Conservation (phyloP, 768 basidiomycete genomes). For the Brasilioporus rufonigricans region DNA sequence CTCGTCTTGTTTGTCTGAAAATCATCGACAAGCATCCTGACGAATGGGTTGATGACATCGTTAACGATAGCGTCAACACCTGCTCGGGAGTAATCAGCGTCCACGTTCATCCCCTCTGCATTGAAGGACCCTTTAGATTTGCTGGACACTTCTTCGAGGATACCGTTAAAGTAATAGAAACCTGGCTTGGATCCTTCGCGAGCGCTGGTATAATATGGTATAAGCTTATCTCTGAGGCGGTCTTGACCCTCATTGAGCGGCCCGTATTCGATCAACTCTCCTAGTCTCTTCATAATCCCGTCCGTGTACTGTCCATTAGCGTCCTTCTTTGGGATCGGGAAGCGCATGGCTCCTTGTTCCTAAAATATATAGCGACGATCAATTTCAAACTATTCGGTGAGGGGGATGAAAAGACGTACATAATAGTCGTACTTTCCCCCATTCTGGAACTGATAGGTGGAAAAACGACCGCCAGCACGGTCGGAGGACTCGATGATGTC, state of each 20-base stretch:
- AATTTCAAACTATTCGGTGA: no score
- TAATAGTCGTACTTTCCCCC: no score
- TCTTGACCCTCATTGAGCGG: background rate
- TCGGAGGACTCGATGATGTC: no score
- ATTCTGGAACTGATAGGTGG: no score
- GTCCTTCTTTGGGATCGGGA: slow-evolving; percentile 7
- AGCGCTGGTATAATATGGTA: slow-evolving; percentile 16
- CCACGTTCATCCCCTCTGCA: slow-evolving; percentile 7
- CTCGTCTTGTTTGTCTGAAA: slow-evolving; percentile 6
- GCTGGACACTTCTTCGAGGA: slow-evolving; percentile 3
- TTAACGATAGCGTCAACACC: slow-evolving; percentile 17
- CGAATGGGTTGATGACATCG: slow-evolving; percentile 23
- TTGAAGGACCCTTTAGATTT: slow-evolving; percentile 1
- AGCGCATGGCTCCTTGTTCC: background rate
- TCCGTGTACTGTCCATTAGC: slow-evolving; percentile 19
- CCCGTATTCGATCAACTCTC: slow-evolving; percentile 29
- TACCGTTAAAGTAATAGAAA: slow-evolving; percentile 8
- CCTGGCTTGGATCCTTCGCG: slow-evolving; percentile 9
- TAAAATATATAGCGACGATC: no score
- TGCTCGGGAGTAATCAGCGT: slow-evolving; percentile 7
- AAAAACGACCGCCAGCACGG: no score
- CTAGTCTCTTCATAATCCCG: slow-evolving; percentile 29
- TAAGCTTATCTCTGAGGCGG: slow-evolving; percentile 17
- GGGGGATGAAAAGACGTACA: no score
- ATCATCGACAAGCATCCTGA: slow-evolving; percentile 18